A percentile compares a stretch with the other conserved stretches of the same genome.
Conservation (phyloP, 1,284 basidiomycete genomes). For the Calocybe gambosa region DNA sequence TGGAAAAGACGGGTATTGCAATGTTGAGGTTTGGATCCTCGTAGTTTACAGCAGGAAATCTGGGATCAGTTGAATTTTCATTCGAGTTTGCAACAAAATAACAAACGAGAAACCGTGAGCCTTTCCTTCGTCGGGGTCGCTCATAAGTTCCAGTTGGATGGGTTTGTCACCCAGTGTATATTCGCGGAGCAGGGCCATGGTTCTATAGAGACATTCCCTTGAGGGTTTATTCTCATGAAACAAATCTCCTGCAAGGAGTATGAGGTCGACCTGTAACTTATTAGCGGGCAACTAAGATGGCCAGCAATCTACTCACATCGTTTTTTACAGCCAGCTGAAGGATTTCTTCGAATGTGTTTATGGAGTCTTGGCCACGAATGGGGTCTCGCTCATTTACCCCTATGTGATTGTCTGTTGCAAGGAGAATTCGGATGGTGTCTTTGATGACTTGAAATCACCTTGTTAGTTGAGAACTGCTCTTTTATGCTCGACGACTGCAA, state of each 20-base stretch:
- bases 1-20: constrained; percentile 94
- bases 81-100: not conserved
- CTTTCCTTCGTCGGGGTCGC: constrained; percentile 88
- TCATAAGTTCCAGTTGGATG: constrained; percentile 84
- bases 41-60: constrained; percentile 96
- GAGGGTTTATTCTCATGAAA: constrained; percentile 98
- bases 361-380: constrained; percentile 89
- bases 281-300: not conserved
- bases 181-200: constrained; percentile 85
- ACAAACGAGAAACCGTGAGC: constrained; percentile 79
- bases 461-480: constrained; percentile 9
- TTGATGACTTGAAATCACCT: constrained; percentile 38
- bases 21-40: constrained; percentile 97
- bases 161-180: constrained; percentile 88
- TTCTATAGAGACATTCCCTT: constrained; percentile 83
- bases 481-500: not conserved
- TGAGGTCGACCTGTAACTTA: constrained; percentile 75
- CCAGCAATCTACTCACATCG: constrained; percentile 49
- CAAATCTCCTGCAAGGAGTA: constrained; percentile 91
- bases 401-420: constrained; percentile 95
- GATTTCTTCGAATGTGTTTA: constrained; percentile 94
- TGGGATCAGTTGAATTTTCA: constrained; percentile 32
- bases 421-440: constrained; percentile 76
- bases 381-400: constrained; percentile 96
- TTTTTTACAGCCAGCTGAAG: constrained; percentile 85